Percentiles rank a stretch among this genome's conserved stretches.
phyloP scores from a whole-genome alignment of 495 filamentous ascomycete genomes.

The Cercophora scortea region DNA sequence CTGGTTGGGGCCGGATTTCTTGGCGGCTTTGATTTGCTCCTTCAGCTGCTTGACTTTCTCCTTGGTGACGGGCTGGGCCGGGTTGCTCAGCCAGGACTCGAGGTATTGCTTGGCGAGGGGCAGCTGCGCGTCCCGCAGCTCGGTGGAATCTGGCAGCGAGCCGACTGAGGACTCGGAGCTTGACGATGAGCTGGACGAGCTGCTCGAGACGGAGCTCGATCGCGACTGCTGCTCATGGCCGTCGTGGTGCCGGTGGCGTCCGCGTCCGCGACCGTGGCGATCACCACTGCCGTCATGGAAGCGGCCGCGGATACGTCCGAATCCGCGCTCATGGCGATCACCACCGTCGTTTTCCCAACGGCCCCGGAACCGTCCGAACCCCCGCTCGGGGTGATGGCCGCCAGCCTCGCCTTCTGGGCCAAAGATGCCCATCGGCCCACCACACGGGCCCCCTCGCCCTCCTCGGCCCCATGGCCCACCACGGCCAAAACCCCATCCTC shows the following conservation, averaged over 20 bases:
- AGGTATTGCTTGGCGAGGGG: slow-evolving; percentile 27
- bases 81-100: slow-evolving; percentile 31
- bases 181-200: slow-evolving; percentile 14
- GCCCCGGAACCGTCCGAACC: too few relatives aligned
- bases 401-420: not conserved
- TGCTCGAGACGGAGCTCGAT: slow-evolving; percentile 5
- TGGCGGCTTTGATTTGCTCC: slow-evolving; percentile 32
- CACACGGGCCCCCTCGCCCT: not conserved
- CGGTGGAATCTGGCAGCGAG: slow-evolving; percentile 39
- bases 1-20: slow-evolving; percentile 10
- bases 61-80: slow-evolving; percentile 36
- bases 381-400: not conserved
- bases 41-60: slow-evolving; percentile 26
- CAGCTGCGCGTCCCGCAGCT: slow-evolving; percentile 34
- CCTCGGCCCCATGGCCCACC: not conserved
- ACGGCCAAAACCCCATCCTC: not conserved
- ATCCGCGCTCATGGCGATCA: too few relatives aligned
- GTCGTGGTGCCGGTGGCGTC: not conserved
- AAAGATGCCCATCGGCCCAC: too few relatives aligned
- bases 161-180: slow-evolving; percentile 29
- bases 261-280: slow-evolving; percentile 6
- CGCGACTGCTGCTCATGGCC: not conserved
- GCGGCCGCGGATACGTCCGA: too few relatives aligned
- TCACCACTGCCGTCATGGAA: not conserved
- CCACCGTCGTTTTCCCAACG: too few relatives aligned